Base-by-base conservation (phyloP, 2,329 filamentous ascomycete species). In the Sporothrix phasma region DNA sequence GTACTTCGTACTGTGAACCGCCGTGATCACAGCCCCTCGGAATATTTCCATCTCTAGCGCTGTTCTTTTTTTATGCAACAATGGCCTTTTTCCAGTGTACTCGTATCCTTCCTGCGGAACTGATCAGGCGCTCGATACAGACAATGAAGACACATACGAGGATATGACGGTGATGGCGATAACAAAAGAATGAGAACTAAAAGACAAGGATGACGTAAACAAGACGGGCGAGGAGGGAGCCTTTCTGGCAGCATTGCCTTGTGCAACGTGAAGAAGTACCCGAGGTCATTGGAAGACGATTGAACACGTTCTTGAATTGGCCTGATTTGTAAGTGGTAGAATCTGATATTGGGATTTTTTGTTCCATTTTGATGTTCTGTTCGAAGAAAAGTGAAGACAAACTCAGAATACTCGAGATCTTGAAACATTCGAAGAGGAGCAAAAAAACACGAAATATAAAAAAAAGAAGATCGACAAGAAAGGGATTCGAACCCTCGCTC, bases 401-500 rank as follows among this genome's bases (percentile, higher is more conserved):
- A n/a, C n/a, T n/a, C n/a, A n/a, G n/a, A n/a, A n/a, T n/a, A n/a
- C n/a, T n/a, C n/a, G n/a, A n/a, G n/a, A n/a, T n/a, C n/a, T n/a
- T n/a, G n/a, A n/a, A n/a, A n/a, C n/a, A n/a, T n/a, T n/a, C n/a
- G n/a, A n/a, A n/a, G n/a, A n/a, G n/a, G n/a, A n/a, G n/a, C 34
- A 41, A 22, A 41, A 41, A 56, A 29, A 39, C 17, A 26, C 22
- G 8, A 24, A 6, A 34, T 4, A 15, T 3, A 1, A 29, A 37
- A 47, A 37, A 22, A 24, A 34, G 34, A 49, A 59, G 15, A 17
- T 19, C 43, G 29, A 61, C 59, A 61, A 51, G 59, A 61, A 47
- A 61, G 45, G 45, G 59, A 61, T 61, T 61, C 59, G 59, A 61
- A 61, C 58, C 37, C 58, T 61, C 58, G 41, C 59, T 61, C 59